These are phyloP conservation scores for Fusarium globosum DNA, from an alignment of 2,329 filamentous ascomycete species.

Conservation along the genomic window DNA sequence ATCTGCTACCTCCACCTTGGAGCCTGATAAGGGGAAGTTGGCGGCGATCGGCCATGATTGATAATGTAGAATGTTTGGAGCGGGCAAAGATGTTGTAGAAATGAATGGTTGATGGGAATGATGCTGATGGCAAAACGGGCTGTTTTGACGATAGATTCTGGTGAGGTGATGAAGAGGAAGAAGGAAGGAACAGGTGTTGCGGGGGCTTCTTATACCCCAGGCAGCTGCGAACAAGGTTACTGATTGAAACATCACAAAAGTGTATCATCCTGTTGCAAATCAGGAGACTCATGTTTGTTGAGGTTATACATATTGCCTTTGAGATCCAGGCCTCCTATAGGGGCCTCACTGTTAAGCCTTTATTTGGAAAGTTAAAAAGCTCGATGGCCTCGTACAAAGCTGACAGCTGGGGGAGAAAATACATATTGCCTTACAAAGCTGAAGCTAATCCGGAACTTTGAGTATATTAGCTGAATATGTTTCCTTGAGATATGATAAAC, in stretches of 20 bases:
- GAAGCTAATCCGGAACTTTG: background rate
- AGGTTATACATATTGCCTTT: background rate
- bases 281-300: background rate
- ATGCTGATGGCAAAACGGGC: background rate
- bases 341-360: too few relatives aligned
- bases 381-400: too few relatives aligned
- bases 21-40: background rate
- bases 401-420: too few relatives aligned
- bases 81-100: background rate
- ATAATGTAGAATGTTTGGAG: background rate
- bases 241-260: background rate
- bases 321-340: too few relatives aligned
- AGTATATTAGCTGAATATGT: background rate
- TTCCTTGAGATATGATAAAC: background rate
- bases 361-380: too few relatives aligned
- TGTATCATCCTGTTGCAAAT: background rate
- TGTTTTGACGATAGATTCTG: background rate
- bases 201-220: background rate
- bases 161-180: too few relatives aligned
- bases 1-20: accelerated
- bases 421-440: too few relatives aligned
- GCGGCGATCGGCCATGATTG: background rate
- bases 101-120: background rate
- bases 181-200: background rate
- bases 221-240: background rate